Percentiles rank a stretch among this genome's conserved stretches.
Conservation (phyloP, 1,284 basidiomycete genomes). For the Inonotus obliquus region DNA sequence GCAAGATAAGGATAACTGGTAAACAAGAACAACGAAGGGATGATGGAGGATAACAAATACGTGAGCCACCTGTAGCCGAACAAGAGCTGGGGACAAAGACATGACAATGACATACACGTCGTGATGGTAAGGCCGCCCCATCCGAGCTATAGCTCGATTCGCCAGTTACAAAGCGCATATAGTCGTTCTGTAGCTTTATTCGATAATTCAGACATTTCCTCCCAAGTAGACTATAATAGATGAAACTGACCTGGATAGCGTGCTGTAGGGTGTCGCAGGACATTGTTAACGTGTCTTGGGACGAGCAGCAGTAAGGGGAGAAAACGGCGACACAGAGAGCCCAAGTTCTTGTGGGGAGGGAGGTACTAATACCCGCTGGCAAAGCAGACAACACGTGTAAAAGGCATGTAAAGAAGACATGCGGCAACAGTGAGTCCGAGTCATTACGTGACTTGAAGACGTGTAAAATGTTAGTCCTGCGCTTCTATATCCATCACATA, state of each 20-base stretch:
- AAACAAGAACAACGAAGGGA: background rate
- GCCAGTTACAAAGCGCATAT: slow-evolving; percentile 2
- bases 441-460: slow-evolving; percentile 6
- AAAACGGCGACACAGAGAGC: slow-evolving; percentile 5
- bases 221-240: background rate
- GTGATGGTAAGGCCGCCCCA: slow-evolving; percentile 3
- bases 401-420: slow-evolving; percentile 13
- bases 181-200: slow-evolving; percentile 3
- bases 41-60: background rate
- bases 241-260: slow-evolving; percentile 10
- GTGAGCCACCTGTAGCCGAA: background rate
- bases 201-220: background rate
- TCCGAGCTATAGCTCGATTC: slow-evolving; percentile 14
- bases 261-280: slow-evolving; percentile 13
- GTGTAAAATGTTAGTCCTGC: background rate
- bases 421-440: slow-evolving; percentile 13
- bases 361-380: slow-evolving; percentile 7
- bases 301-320: slow-evolving; percentile 1
- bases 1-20: slow-evolving; percentile 17
- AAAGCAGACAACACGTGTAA: slow-evolving; percentile 13
- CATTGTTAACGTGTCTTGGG: background rate
- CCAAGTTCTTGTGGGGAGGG: background rate
- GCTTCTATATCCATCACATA: background rate
- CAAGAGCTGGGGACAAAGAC: background rate
- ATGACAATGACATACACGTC: slow-evolving; percentile 12